A percentile compares a stretch with the other conserved stretches of the same genome.
phyloP scores from a whole-genome alignment of 2,329 filamentous ascomycete genomes.

The Diaporthe sp. region DNA sequence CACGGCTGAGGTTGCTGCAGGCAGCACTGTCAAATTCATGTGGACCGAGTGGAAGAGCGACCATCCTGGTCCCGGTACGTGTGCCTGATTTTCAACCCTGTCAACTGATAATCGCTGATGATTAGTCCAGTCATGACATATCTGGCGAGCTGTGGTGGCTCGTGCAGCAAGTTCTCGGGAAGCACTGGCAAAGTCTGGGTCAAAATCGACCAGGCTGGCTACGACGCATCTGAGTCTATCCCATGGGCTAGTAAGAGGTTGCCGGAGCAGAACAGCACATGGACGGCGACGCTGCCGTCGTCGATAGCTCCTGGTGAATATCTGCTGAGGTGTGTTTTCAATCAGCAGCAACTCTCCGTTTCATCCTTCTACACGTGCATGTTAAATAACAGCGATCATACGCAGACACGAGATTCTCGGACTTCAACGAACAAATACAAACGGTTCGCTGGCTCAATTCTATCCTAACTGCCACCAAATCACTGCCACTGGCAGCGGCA shows the following conservation, averaged over 20 bases:
- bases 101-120: not conserved
- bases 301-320: slow-evolving; percentile 6
- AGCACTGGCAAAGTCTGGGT: slow-evolving; percentile 17
- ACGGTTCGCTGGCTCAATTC: slow-evolving; percentile 13
- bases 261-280: slow-evolving; percentile 17
- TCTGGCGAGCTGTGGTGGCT: slow-evolving; percentile 12
- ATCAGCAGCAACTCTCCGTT: too few species aligned
- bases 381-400: not conserved
- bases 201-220: slow-evolving; percentile 11
- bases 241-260: slow-evolving; percentile 19
- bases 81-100: accelerated
- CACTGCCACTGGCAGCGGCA: slow-evolving; percentile 19
- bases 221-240: not conserved
- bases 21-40: slow-evolving; percentile 21
- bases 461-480: slow-evolving; percentile 23
- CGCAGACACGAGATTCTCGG: slow-evolving; percentile 18
- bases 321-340: not conserved
- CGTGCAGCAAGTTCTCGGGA: slow-evolving; percentile 8
- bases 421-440: slow-evolving; percentile 8
- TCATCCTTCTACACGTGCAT: too few species aligned
- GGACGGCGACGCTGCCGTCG: not conserved
- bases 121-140: slow-evolving; percentile 8
- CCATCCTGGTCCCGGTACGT: not conserved
- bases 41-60: slow-evolving; percentile 27
- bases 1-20: slow-evolving; percentile 2